phyloP scores from a whole-genome alignment of 192 early-diverging fungal genomes.

The Podila minutissima region DNA sequence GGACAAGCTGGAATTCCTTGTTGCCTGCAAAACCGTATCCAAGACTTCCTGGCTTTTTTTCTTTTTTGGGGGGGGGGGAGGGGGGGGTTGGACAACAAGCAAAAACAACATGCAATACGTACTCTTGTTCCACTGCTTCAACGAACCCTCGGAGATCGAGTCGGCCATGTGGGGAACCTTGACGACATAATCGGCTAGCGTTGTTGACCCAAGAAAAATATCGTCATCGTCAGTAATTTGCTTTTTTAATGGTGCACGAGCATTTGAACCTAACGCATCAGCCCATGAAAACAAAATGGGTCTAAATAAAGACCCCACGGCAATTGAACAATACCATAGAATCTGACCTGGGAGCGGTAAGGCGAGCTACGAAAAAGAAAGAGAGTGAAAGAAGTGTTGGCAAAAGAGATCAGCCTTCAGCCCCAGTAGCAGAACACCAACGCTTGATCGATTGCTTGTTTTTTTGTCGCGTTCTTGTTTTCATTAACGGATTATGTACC shows the following conservation, averaged over 20 bases:
- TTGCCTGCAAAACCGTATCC: too few relatives aligned
- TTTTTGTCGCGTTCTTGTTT: not conserved
- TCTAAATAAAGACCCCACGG: not conserved
- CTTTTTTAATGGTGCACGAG: conserved; percentile 4
- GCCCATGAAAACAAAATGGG: not conserved
- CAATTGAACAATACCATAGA: conserved; percentile 32
- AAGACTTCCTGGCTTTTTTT: too few relatives aligned
- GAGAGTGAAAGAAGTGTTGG: not conserved
- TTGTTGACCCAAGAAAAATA: not conserved
- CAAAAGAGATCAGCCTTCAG: not conserved
- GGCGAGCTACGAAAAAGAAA: conserved; percentile 17
- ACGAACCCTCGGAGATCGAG: conserved; percentile 97
- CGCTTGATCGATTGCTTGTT: not conserved
- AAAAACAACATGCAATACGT: conserved; percentile 39
- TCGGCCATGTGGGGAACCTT: conserved; percentile 98
- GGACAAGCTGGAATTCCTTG: too few relatives aligned
- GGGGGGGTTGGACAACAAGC: not conserved
- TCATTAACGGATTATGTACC: conserved; percentile 6
- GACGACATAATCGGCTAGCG: conserved; percentile 82
- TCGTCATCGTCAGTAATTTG: not conserved
- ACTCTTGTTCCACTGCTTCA: conserved; percentile 97
- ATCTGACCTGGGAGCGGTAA: conserved; percentile 47
- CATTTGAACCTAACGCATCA: not conserved
- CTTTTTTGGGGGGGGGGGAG: too few relatives aligned
- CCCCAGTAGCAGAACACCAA: not conserved